Base-by-base conservation (phyloP, 2,329 filamentous ascomycete genomes). In the Penicillium oxalicum region DNA sequence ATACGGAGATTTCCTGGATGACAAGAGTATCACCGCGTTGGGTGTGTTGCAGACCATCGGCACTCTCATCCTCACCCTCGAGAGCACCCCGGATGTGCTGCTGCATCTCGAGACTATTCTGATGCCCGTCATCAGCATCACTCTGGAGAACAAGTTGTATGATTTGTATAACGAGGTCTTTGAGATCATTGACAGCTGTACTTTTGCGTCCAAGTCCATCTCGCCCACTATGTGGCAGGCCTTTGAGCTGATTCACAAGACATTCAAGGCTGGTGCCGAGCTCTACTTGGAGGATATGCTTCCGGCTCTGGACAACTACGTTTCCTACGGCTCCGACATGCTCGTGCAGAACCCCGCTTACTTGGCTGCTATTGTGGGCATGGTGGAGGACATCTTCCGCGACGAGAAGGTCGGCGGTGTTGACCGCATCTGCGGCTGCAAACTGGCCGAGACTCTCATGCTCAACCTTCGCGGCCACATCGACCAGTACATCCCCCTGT, bases 271-370 rank as follows among this genome's bases (percentile, higher is more conserved):
- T 50, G 93, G 93, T 36, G 93, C 91, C 33, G 91, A 98, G 74
- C 81, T 97, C 40, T 98, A 98, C 67, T 82, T 98, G 11, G 93
- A 98, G 70, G 93, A 98, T 61, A 98, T 98, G 93, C 83, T 98
- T 12, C 93, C 93, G 4, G 93, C 93, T 0, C 80, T 98, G 26
- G 93, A 98, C 73, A 98, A 98, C 76, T 97, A 95, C 68, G 89
- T 98, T 45, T 87, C 93, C 61, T 98, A 94, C 64, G 93, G 93
- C 49, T 84, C 87, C 38, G 79, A 84, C 18, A 85, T 86, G 61
- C 77, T 98, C 50, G 76, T 87, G 24, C 83, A 93, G 67, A 94
- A 91, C 63, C 89, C 86, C 26, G 80, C 85, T 55, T 96, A 97
- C 66, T 81, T 95, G 26, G 82, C 89, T 51, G 91, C 91, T 1